A percentile compares a stretch with the other conserved stretches of the same genome.
phyloP scores from a whole-genome alignment of 306 rosid genomes.

The Prunus mume region DNA sequence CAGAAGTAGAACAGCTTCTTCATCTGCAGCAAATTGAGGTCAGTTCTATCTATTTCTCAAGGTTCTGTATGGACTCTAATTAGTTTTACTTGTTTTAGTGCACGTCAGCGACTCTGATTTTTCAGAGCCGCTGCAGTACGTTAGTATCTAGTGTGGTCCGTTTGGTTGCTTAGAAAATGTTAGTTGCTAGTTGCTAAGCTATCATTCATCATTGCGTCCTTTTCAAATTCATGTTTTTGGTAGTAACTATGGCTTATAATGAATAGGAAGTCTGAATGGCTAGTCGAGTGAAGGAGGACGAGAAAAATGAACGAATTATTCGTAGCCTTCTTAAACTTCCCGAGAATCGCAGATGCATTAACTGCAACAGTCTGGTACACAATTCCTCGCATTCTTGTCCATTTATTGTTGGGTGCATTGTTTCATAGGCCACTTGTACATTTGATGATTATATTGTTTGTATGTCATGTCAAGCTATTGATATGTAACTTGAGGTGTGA shows the following conservation, averaged over 20 bases:
- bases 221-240: conserved; percentile 4
- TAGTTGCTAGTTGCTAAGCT: neutral
- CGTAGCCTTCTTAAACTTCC: conserved; percentile 85
- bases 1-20: conserved; percentile 29
- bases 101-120: conserved; percentile 13
- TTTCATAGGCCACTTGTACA: conserved; percentile 3
- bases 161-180: conserved; percentile 23
- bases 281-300: conserved; percentile 78
- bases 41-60: conserved; percentile 21
- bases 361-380: conserved; percentile 84
- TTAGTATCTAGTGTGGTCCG: conserved; percentile 3
- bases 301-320: conserved; percentile 77
- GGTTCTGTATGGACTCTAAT: conserved; percentile 27
- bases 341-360: conserved; percentile 82
- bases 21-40: conserved; percentile 46
- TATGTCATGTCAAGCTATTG: neutral
- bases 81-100: conserved; percentile 8
- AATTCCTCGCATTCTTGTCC: conserved; percentile 6
- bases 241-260: conserved; percentile 27
- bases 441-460: conserved; percentile 3
- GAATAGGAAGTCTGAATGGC: conserved; percentile 59
- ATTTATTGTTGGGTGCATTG: neutral
- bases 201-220: neutral
- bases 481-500: neutral
- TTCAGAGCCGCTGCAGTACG: conserved; percentile 44